A percentile compares a stretch with the other conserved stretches of the same genome.
These are phyloP conservation scores for Trichoderma simmonsii DNA, from an alignment of 2,329 filamentous ascomycete genomes.

Conservation along the genomic window DNA sequence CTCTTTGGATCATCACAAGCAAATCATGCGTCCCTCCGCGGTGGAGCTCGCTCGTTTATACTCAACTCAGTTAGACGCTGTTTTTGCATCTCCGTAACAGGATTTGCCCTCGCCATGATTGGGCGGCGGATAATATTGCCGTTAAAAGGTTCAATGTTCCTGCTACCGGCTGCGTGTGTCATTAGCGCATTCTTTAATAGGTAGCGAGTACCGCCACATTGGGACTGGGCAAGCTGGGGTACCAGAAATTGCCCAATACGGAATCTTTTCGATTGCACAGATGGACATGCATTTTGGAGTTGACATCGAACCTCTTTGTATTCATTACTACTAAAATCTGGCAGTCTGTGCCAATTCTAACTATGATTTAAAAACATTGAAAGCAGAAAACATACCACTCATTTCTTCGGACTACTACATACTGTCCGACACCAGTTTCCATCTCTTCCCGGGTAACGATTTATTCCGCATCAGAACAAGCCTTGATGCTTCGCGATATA, in stretches of 20 bases:
- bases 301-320: fast-evolving
- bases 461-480: background rate
- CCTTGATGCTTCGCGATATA: background rate
- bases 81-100: constrained; percentile 5
- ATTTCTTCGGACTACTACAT: too few relatives aligned
- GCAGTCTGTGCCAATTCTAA: background rate
- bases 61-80: constrained; percentile 2
- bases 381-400: background rate
- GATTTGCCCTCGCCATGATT: background rate
- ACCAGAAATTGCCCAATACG: background rate
- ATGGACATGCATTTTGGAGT: background rate
- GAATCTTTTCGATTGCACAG: background rate
- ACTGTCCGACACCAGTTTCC: too few relatives aligned
- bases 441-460: background rate
- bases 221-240: background rate
- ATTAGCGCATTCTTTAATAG: background rate
- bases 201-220: background rate
- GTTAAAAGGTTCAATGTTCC: background rate
- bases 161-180: background rate
- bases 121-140: background rate
- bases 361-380: background rate
- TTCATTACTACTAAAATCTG: background rate
- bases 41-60: constrained; percentile 14
- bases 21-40: background rate
- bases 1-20: background rate